phyloP scores from a whole-genome alignment of 805 yeast species.

The Tetrapisispora pingtungensis region DNA sequence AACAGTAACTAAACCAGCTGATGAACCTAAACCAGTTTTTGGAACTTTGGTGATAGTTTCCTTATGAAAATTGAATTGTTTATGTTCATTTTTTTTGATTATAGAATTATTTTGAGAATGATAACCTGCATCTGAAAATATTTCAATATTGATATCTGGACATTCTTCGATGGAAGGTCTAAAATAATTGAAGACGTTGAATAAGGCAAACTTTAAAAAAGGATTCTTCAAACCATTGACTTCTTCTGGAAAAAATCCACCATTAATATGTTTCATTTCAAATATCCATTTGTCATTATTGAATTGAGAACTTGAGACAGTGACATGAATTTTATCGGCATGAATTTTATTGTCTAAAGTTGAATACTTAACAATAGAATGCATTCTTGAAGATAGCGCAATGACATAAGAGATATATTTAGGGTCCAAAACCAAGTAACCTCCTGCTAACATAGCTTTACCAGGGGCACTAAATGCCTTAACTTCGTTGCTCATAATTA shows the following conservation, averaged over 20 bases:
- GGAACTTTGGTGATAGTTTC: slow-evolving; percentile 59
- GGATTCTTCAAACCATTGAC: slow-evolving; percentile 45
- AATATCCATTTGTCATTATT: slow-evolving; percentile 60
- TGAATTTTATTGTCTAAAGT: slow-evolving; percentile 4
- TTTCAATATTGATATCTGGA: slow-evolving; percentile 39
- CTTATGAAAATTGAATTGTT: slow-evolving; percentile 50
- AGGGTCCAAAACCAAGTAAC: slow-evolving; percentile 82
- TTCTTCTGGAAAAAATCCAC: slow-evolving; percentile 21
- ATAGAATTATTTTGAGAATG: slow-evolving; percentile 60
- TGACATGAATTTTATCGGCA: slow-evolving; percentile 25
- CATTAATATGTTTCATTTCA: slow-evolving; percentile 17
- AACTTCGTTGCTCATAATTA: not conserved
- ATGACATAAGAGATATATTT: slow-evolving; percentile 66
- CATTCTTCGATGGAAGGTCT: slow-evolving; percentile 21
- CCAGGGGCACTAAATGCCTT: slow-evolving; percentile 87
- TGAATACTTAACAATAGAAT: slow-evolving; percentile 42
- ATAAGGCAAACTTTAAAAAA: slow-evolving; percentile 57
- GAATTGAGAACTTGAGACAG: slow-evolving; percentile 70
- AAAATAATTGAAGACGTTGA: slow-evolving; percentile 45
- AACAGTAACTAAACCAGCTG: slow-evolving; percentile 86
- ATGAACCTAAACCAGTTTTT: slow-evolving; percentile 92
- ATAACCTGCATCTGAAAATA: slow-evolving; percentile 80
- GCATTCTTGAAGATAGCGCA: slow-evolving; percentile 85
- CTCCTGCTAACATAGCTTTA: slow-evolving; percentile 89
- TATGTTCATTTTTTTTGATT: slow-evolving; percentile 27